Evolutionary conservation across 2,329 filamentous ascomycete genomes (phyloP), one percentile per base, ranked within the genome.

Genomic region (Aspergillus proliferans): DNA sequence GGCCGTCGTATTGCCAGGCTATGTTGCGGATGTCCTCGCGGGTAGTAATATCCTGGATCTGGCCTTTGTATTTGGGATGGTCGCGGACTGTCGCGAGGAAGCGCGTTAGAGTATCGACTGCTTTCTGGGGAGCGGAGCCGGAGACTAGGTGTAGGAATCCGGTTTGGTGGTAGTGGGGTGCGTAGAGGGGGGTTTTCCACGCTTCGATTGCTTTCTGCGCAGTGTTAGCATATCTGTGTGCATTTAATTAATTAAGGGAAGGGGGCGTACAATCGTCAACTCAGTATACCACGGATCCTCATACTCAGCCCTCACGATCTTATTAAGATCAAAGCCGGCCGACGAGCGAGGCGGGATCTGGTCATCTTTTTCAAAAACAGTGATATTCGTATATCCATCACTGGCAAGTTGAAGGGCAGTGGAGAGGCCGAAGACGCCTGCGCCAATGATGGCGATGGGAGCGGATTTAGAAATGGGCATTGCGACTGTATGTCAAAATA

Each of bases 291-390:
- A 80, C 0, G 71, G 67, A 50, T 82, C 78, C 52, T 80, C 77
- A 50, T 83, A 83, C 53, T 83, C 79, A 4, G 75, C 78, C 2
- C 80, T 72, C 33, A 83, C 69, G 48, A 83, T 83, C 62, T 84
- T 84, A 60, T 83, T 84, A 22, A 83, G 59, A 53, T 84, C 79
- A 50, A 81, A 80, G 18, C 74, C 80, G 0, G 79, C 81, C 0
- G 81, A 82, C 57, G 64, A 74, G 4, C 66, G 64, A 1, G 77
- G 75, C 1, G 79, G 79, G 2, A 76, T 71, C 8, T 67, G 63
- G 8, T 65, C 60, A 36, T 69, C 69, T 47, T 63, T 62, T 47
- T 80, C 77, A 12, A 76, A 69, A 6, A 80, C 71, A 3, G 74
- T 75, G 43, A 79, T 69, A 48, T 76, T 63, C 0, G 58, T 71